Evolutionary conservation across 306 rosid species (phyloP), one percentile per base, ranked within the genome.

Genomic region (Sicyos baderoa): DNA sequence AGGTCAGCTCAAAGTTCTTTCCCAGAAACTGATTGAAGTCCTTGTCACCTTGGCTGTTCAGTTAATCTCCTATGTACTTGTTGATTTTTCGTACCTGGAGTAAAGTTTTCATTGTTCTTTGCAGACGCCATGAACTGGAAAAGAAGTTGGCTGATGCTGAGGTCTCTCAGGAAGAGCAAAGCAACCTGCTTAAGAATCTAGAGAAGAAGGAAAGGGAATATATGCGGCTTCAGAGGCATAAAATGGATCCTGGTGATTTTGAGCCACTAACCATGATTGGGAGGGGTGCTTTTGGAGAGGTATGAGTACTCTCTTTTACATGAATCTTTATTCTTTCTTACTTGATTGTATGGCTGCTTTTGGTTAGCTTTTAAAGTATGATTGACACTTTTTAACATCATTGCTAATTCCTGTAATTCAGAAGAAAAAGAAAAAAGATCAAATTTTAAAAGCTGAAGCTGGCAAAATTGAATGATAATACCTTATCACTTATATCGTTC

Each of bases 271-370:
- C 96, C 55, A 90, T 94, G 97, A 94, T 94, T 73, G 99, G 99
- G 82, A 94, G 89, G 88, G 99, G 99, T 73, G 97, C 99, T 63
- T 94, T 94, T 81, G 99, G 99, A 54, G 99, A 94, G 97, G 99
- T 94, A 86, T 60, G 15, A 72, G 54, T 63, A 74, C 72, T 59
- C 79, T 64, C 66, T 70, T 47, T 81, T 0, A 67, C 68, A 60
- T 67, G 22, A 67, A 74, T 17, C 29, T 10, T 19, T 60, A 42
- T 65, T 55, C 72, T 15, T 74, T 49, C 68, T 58, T 56, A 45
- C 70, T 22, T 49, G 27, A 44, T 66, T 66, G 42, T 66, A 13
- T 47, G 71, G 70, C 21, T 65, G 35, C 37, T 21, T 4, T 6
- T 45, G 53, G 18, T 21, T 65, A 44, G 68, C 68, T 17, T 5